Conservation (phyloP, 2,329 filamentous ascomycete species). For the Monilinia polystroma region DNA sequence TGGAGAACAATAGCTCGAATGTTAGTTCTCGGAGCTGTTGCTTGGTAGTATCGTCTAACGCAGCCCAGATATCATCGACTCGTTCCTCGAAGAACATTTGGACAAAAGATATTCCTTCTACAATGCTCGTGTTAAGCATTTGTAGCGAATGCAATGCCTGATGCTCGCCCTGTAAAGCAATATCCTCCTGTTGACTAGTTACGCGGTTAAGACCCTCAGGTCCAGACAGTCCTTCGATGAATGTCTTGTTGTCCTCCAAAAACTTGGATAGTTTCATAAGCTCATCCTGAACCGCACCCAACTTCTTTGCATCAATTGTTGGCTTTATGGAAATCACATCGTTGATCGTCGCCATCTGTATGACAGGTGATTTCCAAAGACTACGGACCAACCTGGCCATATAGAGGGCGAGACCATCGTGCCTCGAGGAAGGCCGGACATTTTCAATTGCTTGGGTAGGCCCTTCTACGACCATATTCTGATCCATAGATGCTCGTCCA, state of each 20-base stretch:
- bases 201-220: slow-evolving; percentile 79
- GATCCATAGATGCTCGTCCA: slow-evolving; percentile 79
- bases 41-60: slow-evolving; percentile 69
- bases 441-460: slow-evolving; percentile 70
- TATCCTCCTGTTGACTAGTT: slow-evolving; percentile 82
- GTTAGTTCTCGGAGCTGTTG: slow-evolving; percentile 73
- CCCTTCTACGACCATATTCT: slow-evolving; percentile 65
- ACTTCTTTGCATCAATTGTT: slow-evolving; percentile 64
- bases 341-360: slow-evolving; percentile 54
- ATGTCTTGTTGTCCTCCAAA: slow-evolving; percentile 79
- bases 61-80: slow-evolving; percentile 79
- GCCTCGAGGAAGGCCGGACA: slow-evolving; percentile 82
- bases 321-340: slow-evolving; percentile 65
- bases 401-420: slow-evolving; percentile 85
- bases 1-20: slow-evolving; percentile 84
- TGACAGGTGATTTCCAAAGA: slow-evolving; percentile 80
- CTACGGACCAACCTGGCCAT: slow-evolving; percentile 83
- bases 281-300: slow-evolving; percentile 76
- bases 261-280: slow-evolving; percentile 78
- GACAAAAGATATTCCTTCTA: slow-evolving; percentile 95
- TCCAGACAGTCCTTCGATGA: slow-evolving; percentile 92
- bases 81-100: slow-evolving; percentile 92
- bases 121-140: slow-evolving; percentile 82
- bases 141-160: slow-evolving; percentile 85
- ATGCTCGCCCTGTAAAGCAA: slow-evolving; percentile 90